phyloP scores from a whole-genome alignment of 257 asterid genomes.

The Plectranthus barbatus region DNA sequence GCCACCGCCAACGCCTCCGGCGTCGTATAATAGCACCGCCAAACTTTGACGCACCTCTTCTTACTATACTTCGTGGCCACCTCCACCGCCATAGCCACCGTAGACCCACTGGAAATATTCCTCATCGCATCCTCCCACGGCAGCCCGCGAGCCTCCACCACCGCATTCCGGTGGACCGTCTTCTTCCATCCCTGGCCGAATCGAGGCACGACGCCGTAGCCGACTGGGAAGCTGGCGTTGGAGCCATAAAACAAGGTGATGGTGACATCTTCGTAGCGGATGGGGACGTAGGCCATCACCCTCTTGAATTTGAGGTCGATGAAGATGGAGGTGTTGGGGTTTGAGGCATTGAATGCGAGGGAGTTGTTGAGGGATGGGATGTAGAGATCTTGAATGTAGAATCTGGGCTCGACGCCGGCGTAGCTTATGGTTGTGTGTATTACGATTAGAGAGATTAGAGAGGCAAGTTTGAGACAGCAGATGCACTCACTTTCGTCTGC shows the following conservation, averaged over 20 bases:
- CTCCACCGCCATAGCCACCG: constrained; percentile 9
- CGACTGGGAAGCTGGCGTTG: neutral
- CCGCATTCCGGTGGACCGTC: neutral
- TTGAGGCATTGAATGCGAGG: neutral
- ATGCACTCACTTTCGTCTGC: too few species aligned
- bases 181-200: constrained; percentile 12
- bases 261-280: neutral
- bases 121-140: constrained; percentile 15
- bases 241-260: constrained; percentile 7
- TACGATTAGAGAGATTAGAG: too few species aligned
- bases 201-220: neutral
- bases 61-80: constrained; percentile 6
- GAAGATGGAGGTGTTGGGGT: constrained; percentile 8
- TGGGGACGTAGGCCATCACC: neutral
- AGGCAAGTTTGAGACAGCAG: too few species aligned
- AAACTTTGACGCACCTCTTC: neutral
- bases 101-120: constrained; percentile 4
- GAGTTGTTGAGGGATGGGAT: constrained; percentile 12
- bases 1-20: neutral
- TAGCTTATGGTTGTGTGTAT: too few species aligned
- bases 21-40: neutral
- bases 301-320: constrained; percentile 16
- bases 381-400: constrained; percentile 11
- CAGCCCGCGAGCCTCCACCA: constrained; percentile 8
- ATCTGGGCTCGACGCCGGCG: constrained; percentile 2